Evolutionary conservation across 805 yeast species (phyloP), one percentile per base, ranked within the genome.

Genomic region (Candida alai): DNA sequence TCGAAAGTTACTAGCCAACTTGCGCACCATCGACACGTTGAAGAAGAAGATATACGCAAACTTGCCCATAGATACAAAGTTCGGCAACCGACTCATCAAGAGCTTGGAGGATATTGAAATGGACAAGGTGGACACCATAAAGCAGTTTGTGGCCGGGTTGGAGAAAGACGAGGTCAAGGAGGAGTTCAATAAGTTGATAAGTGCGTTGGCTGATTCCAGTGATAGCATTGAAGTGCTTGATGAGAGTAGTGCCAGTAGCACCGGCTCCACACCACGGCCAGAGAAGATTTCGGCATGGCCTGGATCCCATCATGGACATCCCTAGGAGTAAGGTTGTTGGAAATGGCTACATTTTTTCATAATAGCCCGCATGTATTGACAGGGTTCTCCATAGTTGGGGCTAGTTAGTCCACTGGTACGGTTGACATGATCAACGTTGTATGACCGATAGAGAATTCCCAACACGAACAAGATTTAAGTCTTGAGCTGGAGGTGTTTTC

Each of bases 221-320:
- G 37, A 32, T 14, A 32, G 28, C 14, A 33, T 37, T 7, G 37
- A 37, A 14, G 24, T 26, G 22, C 15, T 28, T 2, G 43, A 32
- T 18, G 51, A 36, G 34, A 54, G 30, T 47, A 28, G 38, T 33
- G 19, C 54, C 53, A 45, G 48, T 10, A 51, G 58, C 28, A 37
- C 53, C 15, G 49, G 56, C 3, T 41, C 55, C 2, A 52, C 62
- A 1, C 65, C 66, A 5, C 51, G 49, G 6, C 67, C 68, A 2
- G 70, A 65, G 35, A 54, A 50, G 28, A 63, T 65, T 6, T 56
- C 60, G 20, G 73, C 85, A 1, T 79, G 85, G 85, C 85, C 85
- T 0, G 84, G 84, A 0, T 68, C 76, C 10, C 71, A 78, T 44
- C 84, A 76, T 44, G 81, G 82, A 0, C 85, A 79, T 50, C 40